phyloP scores from a whole-genome alignment of 2,329 filamentous ascomycete species.

The Periconia macrospinosa region DNA sequence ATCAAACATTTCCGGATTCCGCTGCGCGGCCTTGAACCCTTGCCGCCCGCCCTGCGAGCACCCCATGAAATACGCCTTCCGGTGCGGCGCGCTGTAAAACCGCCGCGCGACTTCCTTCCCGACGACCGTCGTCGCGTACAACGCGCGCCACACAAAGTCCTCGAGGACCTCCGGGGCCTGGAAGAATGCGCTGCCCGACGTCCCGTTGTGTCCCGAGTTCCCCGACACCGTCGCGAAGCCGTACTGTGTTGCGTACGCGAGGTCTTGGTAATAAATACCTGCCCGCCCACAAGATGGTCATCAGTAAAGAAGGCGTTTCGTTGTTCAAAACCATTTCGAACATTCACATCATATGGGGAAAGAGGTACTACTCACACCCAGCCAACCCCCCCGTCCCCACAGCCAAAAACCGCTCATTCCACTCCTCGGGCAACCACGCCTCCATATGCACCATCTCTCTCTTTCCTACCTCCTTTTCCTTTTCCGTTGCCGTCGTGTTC shows the following conservation, averaged over 20 bases:
- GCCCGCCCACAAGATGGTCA: background rate
- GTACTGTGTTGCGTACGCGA: conserved; percentile 32
- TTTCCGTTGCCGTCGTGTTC: too few relatives aligned
- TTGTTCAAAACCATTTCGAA: too few relatives aligned
- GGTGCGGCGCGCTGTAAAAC: conserved; percentile 35
- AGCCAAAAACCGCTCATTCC: conserved; percentile 36
- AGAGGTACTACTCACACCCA: conserved; percentile 19
- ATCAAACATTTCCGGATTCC: conserved; percentile 20
- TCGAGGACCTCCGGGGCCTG: conserved; percentile 46
- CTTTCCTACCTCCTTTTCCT: too few relatives aligned
- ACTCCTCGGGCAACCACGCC: conserved; percentile 40
- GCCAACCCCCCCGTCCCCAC: conserved; percentile 29
- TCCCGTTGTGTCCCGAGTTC: conserved; percentile 41
- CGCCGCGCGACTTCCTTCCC: conserved; percentile 36
- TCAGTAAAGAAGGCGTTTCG: background rate
- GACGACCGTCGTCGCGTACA: conserved; percentile 42
- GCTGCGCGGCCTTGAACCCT: conserved; percentile 11
- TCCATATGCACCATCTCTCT: conserved; percentile 35
- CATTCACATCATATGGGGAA: background rate
- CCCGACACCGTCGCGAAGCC: conserved; percentile 37
- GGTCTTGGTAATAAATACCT: conserved; percentile 21
- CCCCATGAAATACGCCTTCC: conserved; percentile 31
- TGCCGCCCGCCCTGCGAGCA: conserved; percentile 20
- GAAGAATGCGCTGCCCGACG: conserved; percentile 43
- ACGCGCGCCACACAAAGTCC: conserved; percentile 48